Evolutionary conservation across 1,284 basidiomycete genomes (phyloP).

Genomic region (Ceratobasidium sp.): DNA sequence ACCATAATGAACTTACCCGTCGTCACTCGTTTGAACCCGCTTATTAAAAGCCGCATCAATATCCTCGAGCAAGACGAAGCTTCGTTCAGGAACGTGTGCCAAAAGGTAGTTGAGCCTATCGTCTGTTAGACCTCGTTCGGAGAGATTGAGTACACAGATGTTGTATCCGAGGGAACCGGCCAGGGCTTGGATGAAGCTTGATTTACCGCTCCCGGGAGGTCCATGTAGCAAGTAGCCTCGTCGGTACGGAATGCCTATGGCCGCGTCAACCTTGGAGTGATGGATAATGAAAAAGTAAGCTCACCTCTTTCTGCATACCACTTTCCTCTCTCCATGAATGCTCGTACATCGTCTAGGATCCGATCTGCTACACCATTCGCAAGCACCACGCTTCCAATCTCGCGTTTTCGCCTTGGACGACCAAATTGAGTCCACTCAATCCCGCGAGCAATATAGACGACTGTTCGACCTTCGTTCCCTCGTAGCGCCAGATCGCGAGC

Average conservation of each 20-base stretch:
- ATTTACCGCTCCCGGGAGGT: conserved; percentile 98
- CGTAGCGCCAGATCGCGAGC: conserved; percentile 90
- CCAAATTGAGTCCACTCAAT: conserved; percentile 98
- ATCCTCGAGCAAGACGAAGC: conserved; percentile 95
- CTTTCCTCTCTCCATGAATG: conserved; percentile 85
- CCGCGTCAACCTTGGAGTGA: conserved; percentile 31
- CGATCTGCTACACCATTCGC: conserved; percentile 83
- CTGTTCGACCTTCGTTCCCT: conserved; percentile 93
- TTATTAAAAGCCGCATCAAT: conserved; percentile 98
- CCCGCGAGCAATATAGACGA: conserved; percentile 97
- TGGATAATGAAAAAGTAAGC: conserved; percentile 51
- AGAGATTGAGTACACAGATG: conserved; percentile 96
- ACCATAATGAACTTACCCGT: conserved; percentile 70
- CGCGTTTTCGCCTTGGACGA: conserved; percentile 88
- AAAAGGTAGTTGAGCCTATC: conserved; percentile 96
- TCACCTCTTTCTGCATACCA: conserved; percentile 98
- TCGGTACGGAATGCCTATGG: conserved; percentile 95
- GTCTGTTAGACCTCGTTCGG: conserved; percentile 95
- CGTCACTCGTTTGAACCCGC: conserved; percentile 88
- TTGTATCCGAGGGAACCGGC: conserved; percentile 95
- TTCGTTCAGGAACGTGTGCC: conserved; percentile 93
- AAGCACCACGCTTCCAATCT: conserved; percentile 93
- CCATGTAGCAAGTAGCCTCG: conserved; percentile 96
- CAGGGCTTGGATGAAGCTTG: conserved; percentile 97
- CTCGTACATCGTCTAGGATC: conserved; percentile 83